Base-by-base conservation (phyloP, 768 basidiomycete genomes). In the Lenzites betulinus region DNA sequence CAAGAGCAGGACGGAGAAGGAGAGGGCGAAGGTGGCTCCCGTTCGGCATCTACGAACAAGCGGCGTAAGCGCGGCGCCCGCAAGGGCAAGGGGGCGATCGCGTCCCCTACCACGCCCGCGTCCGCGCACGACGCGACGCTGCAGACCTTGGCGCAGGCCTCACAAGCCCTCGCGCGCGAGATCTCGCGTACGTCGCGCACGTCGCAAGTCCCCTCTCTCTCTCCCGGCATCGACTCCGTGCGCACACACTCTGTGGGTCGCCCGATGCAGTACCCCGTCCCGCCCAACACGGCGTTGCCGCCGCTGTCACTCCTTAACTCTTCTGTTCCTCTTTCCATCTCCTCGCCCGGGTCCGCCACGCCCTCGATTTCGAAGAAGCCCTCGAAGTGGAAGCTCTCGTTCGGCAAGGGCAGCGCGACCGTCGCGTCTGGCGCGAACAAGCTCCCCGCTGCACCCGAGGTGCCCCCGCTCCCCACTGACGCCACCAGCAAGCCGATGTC, bases 321-420 rank as follows among this genome's bases (percentile, higher is more conserved):
- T 69, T 70, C 64, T 60, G 77, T 81, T 72, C 80, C 75, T 73
- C 71, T 75, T 53, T 64, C 82, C 60, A 41, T 54, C 39, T 25
- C 50, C 30, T 42, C 63, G 23, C 16, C 65, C 42, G 58, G 60
- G 56, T 58, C 63, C 54, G 13, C 62, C 7, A 54, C 73, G 7
- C 75, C 83, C 25, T 76, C 81, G 65, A 77, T 81, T 64, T 65
- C 73, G 58, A 93, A 92, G 79, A 93, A 93, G 78, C 79, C 89
- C 54, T 92, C 89, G n/a, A 92, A 87, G 69, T 88, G 93, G 91
- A 91, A 89, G 75, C 79, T 91, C 67, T 79, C 86, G 66, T 89
- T 93, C 73, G 79, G 90, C 62, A 87, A 85, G 76, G 78, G 75
- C 68, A 81, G 72, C 65, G 67, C 65, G 43, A 54, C 55, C 56